These are phyloP conservation scores for Hygrophorus pudorinus DNA, from an alignment of 768 basidiomycete species.

Conservation along the genomic window DNA sequence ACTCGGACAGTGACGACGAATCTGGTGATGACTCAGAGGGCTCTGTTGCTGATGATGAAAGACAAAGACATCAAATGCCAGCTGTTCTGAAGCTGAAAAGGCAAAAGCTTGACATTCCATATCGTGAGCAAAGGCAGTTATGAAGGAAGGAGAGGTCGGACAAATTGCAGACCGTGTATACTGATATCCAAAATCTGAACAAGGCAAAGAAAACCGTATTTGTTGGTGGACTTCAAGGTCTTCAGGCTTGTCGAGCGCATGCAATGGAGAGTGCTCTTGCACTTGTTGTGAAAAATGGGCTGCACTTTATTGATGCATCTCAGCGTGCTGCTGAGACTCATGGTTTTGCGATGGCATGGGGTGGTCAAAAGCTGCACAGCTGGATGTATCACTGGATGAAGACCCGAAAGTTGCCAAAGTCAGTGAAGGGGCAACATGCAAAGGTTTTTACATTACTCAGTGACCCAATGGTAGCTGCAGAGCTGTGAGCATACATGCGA, in stretches of 20 bases:
- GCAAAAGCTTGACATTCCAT: too few species aligned
- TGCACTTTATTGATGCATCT: too few species aligned
- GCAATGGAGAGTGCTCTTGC: constrained; percentile 14
- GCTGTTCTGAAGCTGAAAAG: too few species aligned
- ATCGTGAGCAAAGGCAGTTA: too few species aligned
- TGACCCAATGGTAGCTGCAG: constrained; percentile 9
- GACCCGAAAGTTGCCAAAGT: constrained; percentile 8
- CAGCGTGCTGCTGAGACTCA: constrained; percentile 16
- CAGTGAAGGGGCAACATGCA: constrained; percentile 8
- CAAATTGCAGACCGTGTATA: too few species aligned
- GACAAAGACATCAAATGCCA: too few species aligned
- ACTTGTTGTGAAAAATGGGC: constrained; percentile 11
- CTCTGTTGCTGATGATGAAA: too few species aligned
- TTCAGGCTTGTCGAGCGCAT: constrained; percentile 15
- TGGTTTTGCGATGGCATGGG: constrained; percentile 9
- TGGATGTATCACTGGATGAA: constrained; percentile 10
- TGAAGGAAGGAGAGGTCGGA: too few species aligned
- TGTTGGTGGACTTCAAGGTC: constrained; percentile 9
- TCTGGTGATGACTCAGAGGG: too few species aligned
- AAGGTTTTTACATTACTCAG: constrained; percentile 11
- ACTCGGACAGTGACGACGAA: too few species aligned
- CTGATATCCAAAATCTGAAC: constrained; percentile 10
- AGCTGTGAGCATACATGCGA: constrained; percentile 12
- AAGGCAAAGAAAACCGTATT: constrained; percentile 9
- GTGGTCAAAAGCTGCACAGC: constrained; percentile 5